Base-by-base conservation (phyloP, 306 rosid genomes). In the Clitoria ternatea region DNA sequence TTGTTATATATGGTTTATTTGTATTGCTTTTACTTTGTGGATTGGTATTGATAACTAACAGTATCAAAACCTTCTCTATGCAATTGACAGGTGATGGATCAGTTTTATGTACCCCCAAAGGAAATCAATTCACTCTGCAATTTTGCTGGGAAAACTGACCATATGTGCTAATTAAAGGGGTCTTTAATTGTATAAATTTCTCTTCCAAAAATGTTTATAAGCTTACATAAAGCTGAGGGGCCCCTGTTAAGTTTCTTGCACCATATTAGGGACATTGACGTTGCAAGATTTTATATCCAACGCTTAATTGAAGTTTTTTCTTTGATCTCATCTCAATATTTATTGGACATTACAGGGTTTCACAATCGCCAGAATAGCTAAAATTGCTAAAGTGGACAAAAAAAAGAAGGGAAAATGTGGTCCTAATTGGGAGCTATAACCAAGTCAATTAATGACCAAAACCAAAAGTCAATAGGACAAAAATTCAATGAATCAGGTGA, bases 111-210 rank as follows among this genome's bases (percentile, higher is more conserved):
- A 17, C 15, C 54, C 27, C 32, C 30, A 60, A 69, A 27, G 47
- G 49, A 78, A 30, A 63, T n/a, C 7, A 22, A 23, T 47, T 47
- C 53, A 42, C 55, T 55, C 12, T 56, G 75, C 57, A n/a, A 17
- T 65, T 75, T 56, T 70, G 55, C 47, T 14, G 80, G 72, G 59
- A 54, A 62, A 62, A 69, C 32, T 74, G 70, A 73, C 53, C 62
- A 22, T 61, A 35, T 32, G 27, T 50, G 18, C 27, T 47, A 29
- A n/a, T n/a, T 29, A 55, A 62, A 66, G 57, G 68, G 63, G 52
- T 44, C 17, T 36, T 45, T 39, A 36, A 35, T 61, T 69, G 11
- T 70, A 66, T 72, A 70, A 56, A 76, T 70, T 70, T 70, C 35
- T 75, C 62, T 44, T 64, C 73, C 36, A 15, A 56, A 40, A 72